phyloP scores from a whole-genome alignment of 179 eudicot genomes.

The Camellia oleifera region DNA sequence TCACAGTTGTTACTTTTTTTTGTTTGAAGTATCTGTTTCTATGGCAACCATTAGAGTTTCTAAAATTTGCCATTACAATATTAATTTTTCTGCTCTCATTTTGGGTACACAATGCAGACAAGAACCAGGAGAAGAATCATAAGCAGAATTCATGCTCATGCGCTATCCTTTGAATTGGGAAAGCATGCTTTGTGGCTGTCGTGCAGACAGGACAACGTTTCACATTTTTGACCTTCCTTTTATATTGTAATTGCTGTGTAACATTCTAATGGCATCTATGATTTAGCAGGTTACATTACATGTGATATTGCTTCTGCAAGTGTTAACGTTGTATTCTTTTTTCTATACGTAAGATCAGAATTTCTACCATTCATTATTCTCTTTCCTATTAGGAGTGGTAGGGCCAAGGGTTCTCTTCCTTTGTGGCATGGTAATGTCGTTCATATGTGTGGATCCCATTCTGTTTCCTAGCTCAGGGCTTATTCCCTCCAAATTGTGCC shows the following conservation, averaged over 20 bases:
- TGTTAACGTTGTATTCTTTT: constrained; percentile 11
- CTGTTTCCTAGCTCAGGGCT: too few species aligned
- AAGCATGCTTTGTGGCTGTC: constrained; percentile 8
- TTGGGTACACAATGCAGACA: constrained; percentile 20
- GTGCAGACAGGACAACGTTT: background rate
- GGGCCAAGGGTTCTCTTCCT: background rate
- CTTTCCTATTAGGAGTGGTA: background rate
- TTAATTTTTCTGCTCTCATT: background rate
- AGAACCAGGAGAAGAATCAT: constrained; percentile 24
- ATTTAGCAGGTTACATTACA: constrained; percentile 9
- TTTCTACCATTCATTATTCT: background rate
- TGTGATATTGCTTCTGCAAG: constrained; percentile 14
- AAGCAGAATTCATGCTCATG: constrained; percentile 28
- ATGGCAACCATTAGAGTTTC: background rate
- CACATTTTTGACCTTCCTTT: constrained; percentile 12
- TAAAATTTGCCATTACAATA: background rate
- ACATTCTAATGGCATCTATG: constrained; percentile 7
- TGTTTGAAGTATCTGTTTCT: background rate
- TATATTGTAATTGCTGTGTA: constrained; percentile 8
- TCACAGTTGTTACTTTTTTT: background rate
- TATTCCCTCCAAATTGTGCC: too few species aligned
- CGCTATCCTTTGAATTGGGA: constrained; percentile 22
- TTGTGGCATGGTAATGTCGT: background rate
- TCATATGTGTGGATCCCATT: too few species aligned
- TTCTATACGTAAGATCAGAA: constrained; percentile 7